Conservation (phyloP, 2,329 filamentous ascomycete species). For the Fonsecaea multimorphosa region DNA sequence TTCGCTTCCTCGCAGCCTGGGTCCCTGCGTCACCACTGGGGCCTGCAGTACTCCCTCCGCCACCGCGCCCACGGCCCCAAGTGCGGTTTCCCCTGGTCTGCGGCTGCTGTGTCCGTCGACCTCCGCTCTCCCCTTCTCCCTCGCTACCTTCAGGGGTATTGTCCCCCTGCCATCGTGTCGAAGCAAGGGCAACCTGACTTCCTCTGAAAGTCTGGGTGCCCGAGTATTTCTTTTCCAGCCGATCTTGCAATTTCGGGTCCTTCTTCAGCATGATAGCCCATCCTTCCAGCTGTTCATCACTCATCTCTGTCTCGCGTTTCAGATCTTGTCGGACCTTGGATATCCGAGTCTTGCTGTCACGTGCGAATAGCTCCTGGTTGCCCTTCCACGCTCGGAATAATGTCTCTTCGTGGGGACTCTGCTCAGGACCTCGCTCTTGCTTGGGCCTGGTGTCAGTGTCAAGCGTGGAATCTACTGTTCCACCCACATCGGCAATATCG, state of each 20-base stretch:
- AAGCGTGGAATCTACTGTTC: conserved; percentile 72
- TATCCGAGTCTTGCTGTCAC: conserved; percentile 73
- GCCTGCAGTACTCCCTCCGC: conserved; percentile 31
- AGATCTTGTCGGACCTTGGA: conserved; percentile 67
- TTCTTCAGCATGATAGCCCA: conserved; percentile 87
- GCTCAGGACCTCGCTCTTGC: conserved; percentile 24
- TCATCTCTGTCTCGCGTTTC: conserved; percentile 81
- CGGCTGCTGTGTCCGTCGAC: conserved; percentile 28
- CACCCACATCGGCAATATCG: conserved; percentile 88
- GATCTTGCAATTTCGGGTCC: conserved; percentile 70
- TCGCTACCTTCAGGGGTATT: conserved; percentile 35
- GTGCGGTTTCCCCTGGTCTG: conserved; percentile 24
- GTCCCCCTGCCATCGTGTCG: conserved; percentile 36
- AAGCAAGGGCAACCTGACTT: conserved; percentile 33
- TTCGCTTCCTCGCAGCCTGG: conserved; percentile 37
- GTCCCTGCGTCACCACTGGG: conserved; percentile 34
- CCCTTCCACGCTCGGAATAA: conserved; percentile 76
- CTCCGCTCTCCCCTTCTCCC: conserved; percentile 22
- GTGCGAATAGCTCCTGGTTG: conserved; percentile 69
- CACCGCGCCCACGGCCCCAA: conserved; percentile 31
- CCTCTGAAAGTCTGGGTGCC: conserved; percentile 24
- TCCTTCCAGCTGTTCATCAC: conserved; percentile 90
- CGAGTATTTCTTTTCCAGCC: conserved; percentile 70
- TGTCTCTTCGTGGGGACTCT: conserved; percentile 63
- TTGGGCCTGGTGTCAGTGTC: conserved; percentile 33